A percentile compares a stretch with the other conserved stretches of the same genome.
Evolutionary conservation across 2,329 filamentous ascomycete genomes (phyloP).

Genomic region (Apiospora malaysiana): DNA sequence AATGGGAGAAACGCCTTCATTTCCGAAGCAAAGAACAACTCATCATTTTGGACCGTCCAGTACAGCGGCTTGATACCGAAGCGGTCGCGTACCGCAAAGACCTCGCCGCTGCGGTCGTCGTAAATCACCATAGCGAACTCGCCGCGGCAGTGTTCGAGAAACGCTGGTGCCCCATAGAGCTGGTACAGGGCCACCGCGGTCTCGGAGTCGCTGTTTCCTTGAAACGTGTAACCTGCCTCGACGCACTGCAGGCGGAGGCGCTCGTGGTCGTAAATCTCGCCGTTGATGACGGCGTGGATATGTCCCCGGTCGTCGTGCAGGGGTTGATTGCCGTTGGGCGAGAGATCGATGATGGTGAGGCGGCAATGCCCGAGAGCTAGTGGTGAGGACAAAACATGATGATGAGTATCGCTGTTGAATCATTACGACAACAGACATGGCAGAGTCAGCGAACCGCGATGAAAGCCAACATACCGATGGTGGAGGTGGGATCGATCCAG

Average conservation of each 20-base stretch:
- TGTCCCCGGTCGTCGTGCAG: constrained; percentile 43
- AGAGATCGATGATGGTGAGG: constrained; percentile 59
- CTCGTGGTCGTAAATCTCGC: constrained; percentile 62
- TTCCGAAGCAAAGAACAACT: constrained; percentile 57
- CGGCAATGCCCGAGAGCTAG: constrained; percentile 51
- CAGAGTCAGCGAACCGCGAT: not conserved
- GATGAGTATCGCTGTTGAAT: no score
- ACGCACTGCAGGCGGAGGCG: constrained; percentile 44
- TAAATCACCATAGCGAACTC: constrained; percentile 61
- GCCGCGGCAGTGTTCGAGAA: constrained; percentile 52
- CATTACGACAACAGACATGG: no score
- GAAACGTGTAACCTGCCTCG: constrained; percentile 46
- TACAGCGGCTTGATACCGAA: constrained; percentile 64
- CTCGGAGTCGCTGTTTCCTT: constrained; percentile 51
- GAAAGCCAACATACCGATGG: not conserved
- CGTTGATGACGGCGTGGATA: constrained; percentile 63
- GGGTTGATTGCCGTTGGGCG: constrained; percentile 51
- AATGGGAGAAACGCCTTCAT: constrained; percentile 58
- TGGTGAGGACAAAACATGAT: not conserved
- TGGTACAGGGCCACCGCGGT: constrained; percentile 55
- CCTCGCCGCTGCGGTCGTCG: constrained; percentile 47
- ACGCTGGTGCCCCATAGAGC: constrained; percentile 46
- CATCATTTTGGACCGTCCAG: constrained; percentile 48
- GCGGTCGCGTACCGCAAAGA: constrained; percentile 57
- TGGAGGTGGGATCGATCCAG: not conserved